phyloP scores from a whole-genome alignment of 306 rosid genomes.

The Sesbania bispinosa region DNA sequence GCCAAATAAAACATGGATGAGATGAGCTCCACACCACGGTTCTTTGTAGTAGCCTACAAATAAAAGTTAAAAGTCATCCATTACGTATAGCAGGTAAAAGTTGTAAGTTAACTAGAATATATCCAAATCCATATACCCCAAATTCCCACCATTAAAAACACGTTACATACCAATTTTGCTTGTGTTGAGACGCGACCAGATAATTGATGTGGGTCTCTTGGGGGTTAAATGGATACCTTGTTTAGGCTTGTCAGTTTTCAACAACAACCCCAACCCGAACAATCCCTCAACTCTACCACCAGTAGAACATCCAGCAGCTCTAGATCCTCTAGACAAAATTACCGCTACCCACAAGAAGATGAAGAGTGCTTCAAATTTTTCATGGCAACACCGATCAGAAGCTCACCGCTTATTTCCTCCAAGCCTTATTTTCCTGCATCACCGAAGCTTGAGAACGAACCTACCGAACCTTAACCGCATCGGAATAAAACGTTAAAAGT shows the following conservation, averaged over 20 bases:
- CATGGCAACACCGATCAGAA: conserved; percentile 92
- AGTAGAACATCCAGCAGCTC: conserved; percentile 68
- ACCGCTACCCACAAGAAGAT: conserved; percentile 33
- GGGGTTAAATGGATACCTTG: conserved; percentile 89
- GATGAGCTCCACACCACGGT: no score
- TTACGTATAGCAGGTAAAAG: no score
- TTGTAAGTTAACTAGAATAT: conserved; percentile 1
- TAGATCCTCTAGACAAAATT: conserved; percentile 56
- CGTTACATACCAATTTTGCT: conserved; percentile 21
- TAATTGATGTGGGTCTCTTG: conserved; percentile 54
- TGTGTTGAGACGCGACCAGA: conserved; percentile 23
- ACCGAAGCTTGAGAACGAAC: conserved; percentile 75
- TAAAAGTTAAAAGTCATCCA: no score
- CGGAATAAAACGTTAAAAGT: conserved; percentile 68
- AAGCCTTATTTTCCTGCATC: conserved; percentile 72
- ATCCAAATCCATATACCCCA: no score
- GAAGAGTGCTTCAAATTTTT: conserved; percentile 95
- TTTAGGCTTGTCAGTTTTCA: conserved; percentile 71
- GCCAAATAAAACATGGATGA: no score
- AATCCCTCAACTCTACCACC: conserved; percentile 78
- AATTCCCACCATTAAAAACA: conserved; percentile 49
- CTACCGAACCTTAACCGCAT: conserved; percentile 54
- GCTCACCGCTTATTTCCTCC: conserved; percentile 73
- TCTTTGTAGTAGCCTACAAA: no score
- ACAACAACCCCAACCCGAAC: conserved; percentile 49